These are phyloP conservation scores for Aspergillus wentii DNA, from an alignment of 495 filamentous ascomycete species.

Conservation along the genomic window DNA sequence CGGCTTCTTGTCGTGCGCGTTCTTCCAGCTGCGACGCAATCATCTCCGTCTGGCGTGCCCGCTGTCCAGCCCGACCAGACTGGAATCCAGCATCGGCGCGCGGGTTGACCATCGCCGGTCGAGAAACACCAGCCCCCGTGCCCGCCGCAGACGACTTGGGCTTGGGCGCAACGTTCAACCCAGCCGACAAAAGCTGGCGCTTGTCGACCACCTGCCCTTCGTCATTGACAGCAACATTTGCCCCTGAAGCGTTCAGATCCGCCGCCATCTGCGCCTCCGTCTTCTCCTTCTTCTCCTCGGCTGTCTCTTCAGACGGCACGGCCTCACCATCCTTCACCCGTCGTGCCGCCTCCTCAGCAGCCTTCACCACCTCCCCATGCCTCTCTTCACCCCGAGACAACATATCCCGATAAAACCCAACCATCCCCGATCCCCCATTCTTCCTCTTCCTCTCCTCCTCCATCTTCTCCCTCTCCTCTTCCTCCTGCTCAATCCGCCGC, in stretches of 20 bases:
- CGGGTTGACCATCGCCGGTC: slow-evolving; percentile 21
- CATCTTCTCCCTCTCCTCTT: slow-evolving; percentile 61
- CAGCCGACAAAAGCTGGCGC: slow-evolving; percentile 80
- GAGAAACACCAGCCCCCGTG: slow-evolving; percentile 24
- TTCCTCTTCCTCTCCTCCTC: slow-evolving; percentile 59
- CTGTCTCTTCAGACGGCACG: slow-evolving; percentile 13
- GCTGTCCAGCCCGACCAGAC: slow-evolving; percentile 51
- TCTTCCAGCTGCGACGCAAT: slow-evolving; percentile 68
- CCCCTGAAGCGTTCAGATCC: slow-evolving; percentile 67
- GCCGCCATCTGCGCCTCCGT: slow-evolving; percentile 65
- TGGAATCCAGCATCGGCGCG: slow-evolving; percentile 27
- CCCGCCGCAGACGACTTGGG: slow-evolving; percentile 39
- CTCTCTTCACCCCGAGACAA: slow-evolving; percentile 70
- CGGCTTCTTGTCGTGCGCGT: slow-evolving; percentile 67
- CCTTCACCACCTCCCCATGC: slow-evolving; percentile 65
- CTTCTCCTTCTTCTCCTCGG: slow-evolving; percentile 49
- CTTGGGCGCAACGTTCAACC: slow-evolving; percentile 74
- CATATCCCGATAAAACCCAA: slow-evolving; percentile 79
- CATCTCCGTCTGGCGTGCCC: slow-evolving; percentile 82
- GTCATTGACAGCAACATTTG: slow-evolving; percentile 74
- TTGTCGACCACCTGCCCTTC: slow-evolving; percentile 95
- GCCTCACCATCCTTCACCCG: slow-evolving; percentile 42
- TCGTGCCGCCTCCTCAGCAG: slow-evolving; percentile 60
- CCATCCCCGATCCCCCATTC: slow-evolving; percentile 68
- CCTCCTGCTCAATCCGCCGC: slow-evolving; percentile 72